Evolutionary conservation across 306 rosid genomes (phyloP), one percentile per base, ranked within the genome.

Genomic region (Sphenostylis stenocarpa): DNA sequence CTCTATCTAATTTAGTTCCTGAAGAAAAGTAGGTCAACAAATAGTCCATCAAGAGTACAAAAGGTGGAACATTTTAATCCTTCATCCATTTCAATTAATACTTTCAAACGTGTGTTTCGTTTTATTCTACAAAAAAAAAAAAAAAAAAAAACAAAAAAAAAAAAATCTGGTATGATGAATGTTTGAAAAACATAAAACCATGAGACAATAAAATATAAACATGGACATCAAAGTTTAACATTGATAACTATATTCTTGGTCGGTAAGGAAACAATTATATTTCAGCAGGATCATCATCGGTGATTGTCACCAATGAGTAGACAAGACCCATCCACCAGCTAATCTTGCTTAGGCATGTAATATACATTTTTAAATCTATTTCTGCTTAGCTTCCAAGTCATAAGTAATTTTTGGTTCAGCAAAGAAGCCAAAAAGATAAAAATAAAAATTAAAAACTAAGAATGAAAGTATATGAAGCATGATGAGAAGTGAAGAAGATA

Each of bases 341-440:
- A 70, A 51, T 70, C 75, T 41, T 29, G 61, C 60, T 70, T 70
- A 49, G 19, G 63, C 75, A 19, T 33, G 63, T 33, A 70, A 51
- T 70, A 51, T 51, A 70, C 12, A 70, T 33, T 49, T 38, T 49
- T 51, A 70, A 19, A 41, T 51, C 9, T 29, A 51, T 51, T 29
- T 70, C 33, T 51, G 21, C 75, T 70, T 51, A 70, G 75, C 48
- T 70, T 53, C 51, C 36, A 72, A 36, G 52, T 72, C 39, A 55
- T 34, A 36, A 38, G 34, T 36, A 26, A 13, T 49, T n/a, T 49
- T n/a, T 38, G 23, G n/a, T 38, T 72, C 65, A 72, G 10, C 39
- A 53, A 72, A 14, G 66, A 71, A 34, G 51, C 21, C 2, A 14
- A 72, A 21, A n/a, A n/a, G n/a, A n/a, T n/a, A n/a, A n/a, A n/a